Evolutionary conservation across 768 basidiomycete species (phyloP), one percentile per base, ranked within the genome.

Genomic region (Cyathus striatus): DNA sequence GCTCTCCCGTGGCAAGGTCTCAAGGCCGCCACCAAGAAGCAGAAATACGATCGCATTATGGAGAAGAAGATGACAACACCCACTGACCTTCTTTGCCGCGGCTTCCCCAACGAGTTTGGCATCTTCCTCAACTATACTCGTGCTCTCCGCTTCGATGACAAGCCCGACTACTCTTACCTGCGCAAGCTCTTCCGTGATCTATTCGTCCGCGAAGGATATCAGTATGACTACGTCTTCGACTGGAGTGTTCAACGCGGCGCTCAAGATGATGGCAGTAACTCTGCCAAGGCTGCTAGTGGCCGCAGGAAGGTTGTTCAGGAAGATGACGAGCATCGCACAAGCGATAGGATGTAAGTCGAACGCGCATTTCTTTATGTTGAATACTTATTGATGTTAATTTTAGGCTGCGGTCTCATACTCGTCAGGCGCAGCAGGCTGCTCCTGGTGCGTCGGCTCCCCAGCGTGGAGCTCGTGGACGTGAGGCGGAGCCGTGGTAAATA

Each of bases 31-130:
- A 99, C 96, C 46, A 99, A 99, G 90, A 99, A 99, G 81, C 96
- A 99, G 78, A 99, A 99, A 74, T 98, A 98, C 66, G 96, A 98
- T 68, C 86, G 96, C 47, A 99, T 99, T 73, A 99, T 99, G 96
- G 96, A 99, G 72, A 99, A 99, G 82, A 99, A 99, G 82, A 98
- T 99, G 93, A 97, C 96, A 26, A 96, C 93, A 0, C 90, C 93
- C 12, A 94, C 90, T 40, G 93, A 98, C 62, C 75, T 95, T 45
- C 82, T 99, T 22, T 98, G 95, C 74, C 93, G 95, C 53, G 93
- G 91, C n/a, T 98, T 96, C 80, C 95, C 96, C 48, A 94, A 93
- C 73, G 96, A 99, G 70, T 96, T 98, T 51, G 95, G 93, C 32
- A 96, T 98, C 55, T 98, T 97, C 79, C 73, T 99, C 58, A 99